Percentiles rank a stretch among this genome's conserved stretches.
phyloP scores from a whole-genome alignment of 1,284 basidiomycete genomes.

The Cutaneotrichosporon sp. region DNA sequence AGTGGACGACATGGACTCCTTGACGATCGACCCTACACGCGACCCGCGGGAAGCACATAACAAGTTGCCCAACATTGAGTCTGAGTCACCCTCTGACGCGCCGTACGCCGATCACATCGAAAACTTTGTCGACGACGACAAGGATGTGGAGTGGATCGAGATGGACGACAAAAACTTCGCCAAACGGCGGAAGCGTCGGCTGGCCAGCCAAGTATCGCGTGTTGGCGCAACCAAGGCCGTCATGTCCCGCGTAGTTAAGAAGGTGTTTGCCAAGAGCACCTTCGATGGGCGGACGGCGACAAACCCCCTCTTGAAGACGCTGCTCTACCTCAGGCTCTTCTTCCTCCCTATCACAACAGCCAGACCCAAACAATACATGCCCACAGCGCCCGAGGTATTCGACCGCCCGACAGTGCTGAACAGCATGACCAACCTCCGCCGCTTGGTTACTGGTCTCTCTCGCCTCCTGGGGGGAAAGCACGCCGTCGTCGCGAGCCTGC shows the following conservation, averaged over 20 bases:
- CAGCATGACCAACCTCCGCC: constrained; percentile 74
- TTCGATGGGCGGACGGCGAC: neutral
- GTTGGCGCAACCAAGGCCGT: neutral
- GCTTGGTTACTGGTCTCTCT: constrained; percentile 74
- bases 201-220: neutral
- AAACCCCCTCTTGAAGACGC: neutral
- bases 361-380: constrained; percentile 17
- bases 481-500: constrained; percentile 73
- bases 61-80: neutral
- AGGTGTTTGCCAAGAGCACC: neutral
- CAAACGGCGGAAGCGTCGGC: neutral
- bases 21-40: constrained; percentile 54
- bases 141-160: constrained; percentile 17
- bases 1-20: constrained; percentile 68
- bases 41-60: constrained; percentile 10
- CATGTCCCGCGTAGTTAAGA: neutral
- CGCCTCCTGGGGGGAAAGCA: constrained; percentile 74
- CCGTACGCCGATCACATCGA: constrained; percentile 12
- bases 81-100: constrained; percentile 13
- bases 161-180: constrained; percentile 10
- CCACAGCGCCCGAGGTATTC: constrained; percentile 29
- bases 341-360: constrained; percentile 31
- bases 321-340: constrained; percentile 38
- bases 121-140: constrained; percentile 4
- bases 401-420: constrained; percentile 53